Evolutionary conservation across 1,139 yeast genomes (phyloP), one percentile per base, ranked within the genome.

Genomic region (Suhomyces wounanorum): DNA sequence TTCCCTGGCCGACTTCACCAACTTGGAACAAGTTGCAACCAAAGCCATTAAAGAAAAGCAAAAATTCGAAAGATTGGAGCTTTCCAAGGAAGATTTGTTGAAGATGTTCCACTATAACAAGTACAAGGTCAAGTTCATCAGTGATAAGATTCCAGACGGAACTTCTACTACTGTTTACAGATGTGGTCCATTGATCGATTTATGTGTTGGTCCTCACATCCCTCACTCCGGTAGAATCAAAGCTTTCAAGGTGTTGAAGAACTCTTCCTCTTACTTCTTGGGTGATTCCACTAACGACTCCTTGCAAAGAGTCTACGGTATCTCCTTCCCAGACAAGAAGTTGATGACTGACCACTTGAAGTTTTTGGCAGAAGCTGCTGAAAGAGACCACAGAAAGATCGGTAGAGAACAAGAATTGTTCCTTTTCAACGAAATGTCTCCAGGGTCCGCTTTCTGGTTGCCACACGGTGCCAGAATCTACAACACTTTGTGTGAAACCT

Each of bases 391-490:
- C 73, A 85, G 99, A 75, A 92, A 86, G 73, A 87, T 95, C 59
- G 99, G 99, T 71, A 87, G 78, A 66, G 98, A 94, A 66, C 99
- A 95, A 76, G 99, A 94, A 68, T 82, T 95, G 65, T 95, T 92
- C 76, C 82, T 87, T 72, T 95, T 95, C 82, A 85, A 92, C 70
- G 99, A 95, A 72, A 76, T 94, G 86, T 89, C 97, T 31, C 99
- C 99, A 52, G 99, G 99, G 61, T 84, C 92, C 45, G 91, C 96
- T 53, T 92, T 94, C 82, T 92, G 98, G 97, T 82, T 94, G 64
- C 99, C 99, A 48, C 98, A 94, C 65, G 99, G 99, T 70, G 84
- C 99, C 44, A 87, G 98, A 77, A 91, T 94, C 65, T 94, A 91
- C 80, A 89, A 89, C 72, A 83, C 89, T 45, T 78, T 94, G 68